Base-by-base conservation (phyloP, 2,329 filamentous ascomycete genomes). In the Aureobasidium uvarum region DNA sequence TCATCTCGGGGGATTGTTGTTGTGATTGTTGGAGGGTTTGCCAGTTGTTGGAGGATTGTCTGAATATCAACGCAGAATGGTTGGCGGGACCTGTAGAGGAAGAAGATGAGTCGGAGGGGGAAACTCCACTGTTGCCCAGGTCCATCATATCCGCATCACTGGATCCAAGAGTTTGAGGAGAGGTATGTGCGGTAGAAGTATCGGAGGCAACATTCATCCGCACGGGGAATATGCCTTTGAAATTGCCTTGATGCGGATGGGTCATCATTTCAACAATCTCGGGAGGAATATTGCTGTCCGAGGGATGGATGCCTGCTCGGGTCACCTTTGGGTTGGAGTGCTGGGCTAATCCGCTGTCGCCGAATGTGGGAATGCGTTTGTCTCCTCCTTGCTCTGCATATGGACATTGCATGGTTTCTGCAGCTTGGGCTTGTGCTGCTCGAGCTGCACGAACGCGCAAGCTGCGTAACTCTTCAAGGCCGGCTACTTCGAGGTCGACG, bases 401-500 rank as follows among this genome's bases (percentile, higher is more conserved):
- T 4, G 58, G 58, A 16, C 58, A 56, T 25, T 28, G 28, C 23
- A 64, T 56, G 39, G 25, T 5, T 23, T 48, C 55, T 25, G 3
- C 11, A 23, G 38, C 41, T 55, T 59, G 41, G 3, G 39, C 33
- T 7, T 43, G 43, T 2, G 64, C 64, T 33, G 39, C 38, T n/a
- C 55, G 54, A 33, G 64, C 64, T 4, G 64, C 52, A 11, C 64
- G 64, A 13, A 59, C 46, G n/a, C 36, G 33, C 3, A 65, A 33
- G 36, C 33, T 50, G 14, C 65, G 65, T 2, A 62, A 28, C 2
- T 75, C 71, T 70, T 83, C 82, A 68, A 86, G 77, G 14, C 87
- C 86, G 31, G 91, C 81, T 13, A 86, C 87, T 74, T 96, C 91
- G 4, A 98, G 83, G 72, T 99, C 95, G 18, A 97, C 89, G 70